Base-by-base conservation (phyloP, 768 basidiomycete species). In the Boletales sp. region DNA sequence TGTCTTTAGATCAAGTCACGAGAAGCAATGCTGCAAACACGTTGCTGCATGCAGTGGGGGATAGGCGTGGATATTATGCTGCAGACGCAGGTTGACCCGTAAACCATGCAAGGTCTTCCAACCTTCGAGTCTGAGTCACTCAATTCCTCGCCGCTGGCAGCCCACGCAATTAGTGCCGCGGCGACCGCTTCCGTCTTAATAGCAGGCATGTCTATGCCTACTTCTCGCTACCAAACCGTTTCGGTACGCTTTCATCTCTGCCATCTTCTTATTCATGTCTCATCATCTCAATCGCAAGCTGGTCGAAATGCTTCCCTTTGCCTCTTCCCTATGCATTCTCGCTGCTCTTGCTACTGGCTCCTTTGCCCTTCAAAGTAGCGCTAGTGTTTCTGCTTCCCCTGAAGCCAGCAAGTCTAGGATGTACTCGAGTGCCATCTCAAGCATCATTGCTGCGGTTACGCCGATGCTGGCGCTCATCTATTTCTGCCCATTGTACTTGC, bases 401-500 rank as follows among this genome's bases (percentile, higher is more conserved):
- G 65, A 69, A 54, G 52, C 36, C 48, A 63, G 19, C 46, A 57
- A 58, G 53, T 58, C 69, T 13, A 66, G 62, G 50, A 65, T 67
- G 54, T 68, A 68, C 38, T 65, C 67, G 2, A 70, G 67, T 37
- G 66, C 69, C 50, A 71, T 69, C 42, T 66, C 70, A 4, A 70
- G 66, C 27, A 45, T 69, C 32, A 66, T 72, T 45, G 64, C 68
- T 19, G 66, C 70, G 14, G 63, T 70, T 21, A 61, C 65, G 12
- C 62, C 71, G 7, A 62, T 72, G 59, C 40, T 70, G 17, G 66
- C 68, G 0, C 62, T 78, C 21, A 65, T 75, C 19, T 85, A 83
- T 61, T 67, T 82, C 50, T 75, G 72, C 15, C 71, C 71, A 11
- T 57, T 84, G 29, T 77, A 78, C 17, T 74, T 79, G 70, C 69